phyloP scores from a whole-genome alignment of 106 monocot species.

The Allium sativum region DNA sequence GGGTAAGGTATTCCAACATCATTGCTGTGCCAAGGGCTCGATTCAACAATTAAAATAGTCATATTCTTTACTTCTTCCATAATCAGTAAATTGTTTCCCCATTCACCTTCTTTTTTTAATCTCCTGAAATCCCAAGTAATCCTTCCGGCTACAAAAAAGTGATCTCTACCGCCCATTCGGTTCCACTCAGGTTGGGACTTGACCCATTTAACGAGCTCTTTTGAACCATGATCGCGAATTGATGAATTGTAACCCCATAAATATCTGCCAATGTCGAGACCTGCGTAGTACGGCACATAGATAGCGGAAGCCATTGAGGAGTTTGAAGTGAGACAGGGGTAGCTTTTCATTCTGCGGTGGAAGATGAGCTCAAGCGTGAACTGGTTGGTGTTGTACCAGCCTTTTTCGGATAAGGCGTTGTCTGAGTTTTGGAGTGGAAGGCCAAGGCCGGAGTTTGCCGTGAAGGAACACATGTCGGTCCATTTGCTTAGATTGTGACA shows the following conservation, averaged over 20 bases:
- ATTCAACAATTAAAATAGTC: slow-evolving; percentile 27
- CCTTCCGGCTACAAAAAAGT: slow-evolving; percentile 41
- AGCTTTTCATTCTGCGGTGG: slow-evolving; percentile 27
- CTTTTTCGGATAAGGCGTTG: not conserved
- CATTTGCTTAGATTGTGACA: slow-evolving; percentile 21
- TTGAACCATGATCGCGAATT: slow-evolving; percentile 9
- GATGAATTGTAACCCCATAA: slow-evolving; percentile 14
- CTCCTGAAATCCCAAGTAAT: slow-evolving; percentile 37
- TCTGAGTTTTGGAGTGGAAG: slow-evolving; percentile 10
- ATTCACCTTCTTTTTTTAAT: slow-evolving; percentile 4
- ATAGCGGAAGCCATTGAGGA: slow-evolving; percentile 14
- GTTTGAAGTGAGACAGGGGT: slow-evolving; percentile 22
- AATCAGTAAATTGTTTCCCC: slow-evolving; percentile 28
- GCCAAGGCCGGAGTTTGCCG: slow-evolving; percentile 30
- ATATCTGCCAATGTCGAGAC: slow-evolving; percentile 15
- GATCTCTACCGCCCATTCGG: slow-evolving; percentile 33
- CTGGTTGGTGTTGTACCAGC: slow-evolving; percentile 31
- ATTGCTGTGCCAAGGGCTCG: slow-evolving; percentile 26
- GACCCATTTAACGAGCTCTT: slow-evolving; percentile 27
- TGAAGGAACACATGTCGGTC: slow-evolving; percentile 37
- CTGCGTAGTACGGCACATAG: slow-evolving; percentile 21
- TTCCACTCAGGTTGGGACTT: slow-evolving; percentile 30
- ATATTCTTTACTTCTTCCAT: slow-evolving; percentile 26
- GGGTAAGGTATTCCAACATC: slow-evolving; percentile 35
- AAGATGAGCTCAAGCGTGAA: slow-evolving; percentile 38